Conservation (phyloP, 2,329 filamentous ascomycete genomes). For the Fusarium tupiense region DNA sequence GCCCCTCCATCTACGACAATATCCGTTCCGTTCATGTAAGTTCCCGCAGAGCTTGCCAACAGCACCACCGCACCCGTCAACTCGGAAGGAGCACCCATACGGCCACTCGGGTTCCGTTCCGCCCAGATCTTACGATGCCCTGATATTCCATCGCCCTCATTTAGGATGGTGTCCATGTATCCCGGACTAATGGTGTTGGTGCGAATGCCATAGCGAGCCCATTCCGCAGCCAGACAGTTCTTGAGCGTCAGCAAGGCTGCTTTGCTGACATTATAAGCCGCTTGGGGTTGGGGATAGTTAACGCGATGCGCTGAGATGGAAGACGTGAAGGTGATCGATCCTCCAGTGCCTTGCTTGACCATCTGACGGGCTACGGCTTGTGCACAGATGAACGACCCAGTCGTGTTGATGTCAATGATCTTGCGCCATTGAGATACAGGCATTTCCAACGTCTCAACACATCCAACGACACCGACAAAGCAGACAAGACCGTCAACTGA, state of each 20-base stretch:
- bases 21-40: neutral
- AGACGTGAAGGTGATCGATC: neutral
- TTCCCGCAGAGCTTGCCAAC: neutral
- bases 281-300: neutral
- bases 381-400: neutral
- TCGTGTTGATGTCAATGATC: neutral
- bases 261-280: neutral
- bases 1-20: neutral
- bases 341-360: neutral
- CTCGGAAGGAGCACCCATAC: neutral
- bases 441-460: neutral
- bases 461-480: neutral
- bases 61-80: neutral
- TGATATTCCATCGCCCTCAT: neutral
- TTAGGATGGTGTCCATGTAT: neutral
- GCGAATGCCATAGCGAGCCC: neutral
- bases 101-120: neutral
- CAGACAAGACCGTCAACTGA: neutral
- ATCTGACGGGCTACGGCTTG: neutral
- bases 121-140: neutral
- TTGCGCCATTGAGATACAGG: neutral
- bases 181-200: neutral
- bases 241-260: neutral
- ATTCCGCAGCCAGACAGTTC: neutral
- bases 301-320: neutral